Base-by-base conservation (phyloP, 176 grass and related monocot species). In the Dendrocalamus sinicus region DNA sequence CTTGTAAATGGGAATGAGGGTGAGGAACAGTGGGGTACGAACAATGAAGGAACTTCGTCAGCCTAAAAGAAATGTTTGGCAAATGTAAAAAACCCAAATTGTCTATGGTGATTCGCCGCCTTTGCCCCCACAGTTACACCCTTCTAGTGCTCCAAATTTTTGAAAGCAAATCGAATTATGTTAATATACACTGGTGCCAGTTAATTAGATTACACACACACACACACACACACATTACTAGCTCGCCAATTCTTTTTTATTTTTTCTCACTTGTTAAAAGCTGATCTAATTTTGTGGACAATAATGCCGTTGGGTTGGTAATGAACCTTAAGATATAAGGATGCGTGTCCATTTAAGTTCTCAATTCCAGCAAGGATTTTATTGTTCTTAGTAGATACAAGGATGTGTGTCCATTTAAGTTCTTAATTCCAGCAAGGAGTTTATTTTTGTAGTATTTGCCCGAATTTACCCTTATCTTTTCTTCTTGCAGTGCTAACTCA, bases 1-100 rank as follows among this genome's bases (percentile, higher is more conserved):
- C 86, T 94, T 88, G 88, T 94, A 92, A 95, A 98, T 89, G 96
- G 96, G 81, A 91, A 92, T 80, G 91, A 98, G 72, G 86, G 84
- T 88, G 96, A 98, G 91, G 90, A 98, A 91, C 88, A 94, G 86
- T 90, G 76, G 85, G 89, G 87, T 93, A 94, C 19, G 75, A 90
- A 92, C 79, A 94, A 88, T 91, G 89, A 91, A 80, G 89, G 68
- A 90, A 83, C 79, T 73, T 73, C 67, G 9, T 86, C 89, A 84
- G 67, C 89, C 68, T 90, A 87, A 85, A 89, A 86, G 85, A 84
- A 87, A 76, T 84, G 52, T 84, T 91, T 87, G 61, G 61, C 75
- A 54, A 79, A 73, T 70, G 61, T 80, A 84, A 80, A 76, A 90
- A 91, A 23, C 55, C 68, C 61, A 75, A 84, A 78, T 80, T 91